Evolutionary conservation across 768 basidiomycete genomes (phyloP), one percentile per base, ranked within the genome.

Genomic region (Boletus rubescentipes): DNA sequence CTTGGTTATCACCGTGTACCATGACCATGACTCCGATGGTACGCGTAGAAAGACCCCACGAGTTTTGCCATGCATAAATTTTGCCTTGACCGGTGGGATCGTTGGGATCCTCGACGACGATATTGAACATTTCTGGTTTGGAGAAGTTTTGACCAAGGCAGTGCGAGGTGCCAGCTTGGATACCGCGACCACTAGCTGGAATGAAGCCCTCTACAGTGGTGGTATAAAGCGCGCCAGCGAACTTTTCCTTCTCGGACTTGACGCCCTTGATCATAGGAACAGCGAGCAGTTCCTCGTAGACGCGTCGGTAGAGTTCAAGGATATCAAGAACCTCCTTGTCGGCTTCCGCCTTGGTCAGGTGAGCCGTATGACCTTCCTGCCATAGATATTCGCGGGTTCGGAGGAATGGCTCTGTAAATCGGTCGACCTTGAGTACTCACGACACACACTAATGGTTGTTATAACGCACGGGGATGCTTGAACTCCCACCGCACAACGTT

Each of bases 331-430:
- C 97, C 74, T 98, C 97, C 46, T 74, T 77, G 65, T 93, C 97
- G 23, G 96, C 96, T 71, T 98, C 96, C 4, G 76, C 67, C 72
- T 95, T 89, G 60, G 89, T 91, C 40, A 95, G 79, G 73, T 89
- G 85, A 4, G 97, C 96, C 9, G 97, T 98, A 76, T 99, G 97
- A 35, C 97, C 97, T 73, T 99, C 97, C 76, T 99, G 97, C 97
- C 97, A 99, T n/a, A 99, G 78, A 81, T 98, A 99, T 76, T 99
- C 97, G 68, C 97, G 91, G 2, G 97, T 98, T 51, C 97, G 93
- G 35, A 99, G 82, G 89, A 99, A 99, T 9, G 97, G 97, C 72
- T 99, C 89, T 91, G 68, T 23, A 34, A 34, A 49, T 84, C 68
- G 35, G 29, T 31, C 31, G 5, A 11, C 2, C n/a, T 18, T 48